phyloP scores from a whole-genome alignment of 179 eudicot species.

The Camellia oleifera region DNA sequence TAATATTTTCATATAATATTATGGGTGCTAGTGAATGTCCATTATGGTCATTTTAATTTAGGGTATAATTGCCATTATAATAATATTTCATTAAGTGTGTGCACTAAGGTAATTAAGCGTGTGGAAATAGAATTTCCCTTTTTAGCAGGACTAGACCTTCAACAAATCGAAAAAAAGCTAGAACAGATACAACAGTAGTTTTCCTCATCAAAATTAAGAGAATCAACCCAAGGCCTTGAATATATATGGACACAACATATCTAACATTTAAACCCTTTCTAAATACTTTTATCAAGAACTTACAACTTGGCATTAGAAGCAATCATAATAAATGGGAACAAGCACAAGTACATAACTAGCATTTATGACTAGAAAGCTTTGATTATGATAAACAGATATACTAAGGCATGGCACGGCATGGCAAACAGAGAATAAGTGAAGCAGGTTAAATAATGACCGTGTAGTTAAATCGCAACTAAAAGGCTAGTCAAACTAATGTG shows the following conservation, averaged over 20 bases:
- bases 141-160: neutral
- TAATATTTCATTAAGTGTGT: no score
- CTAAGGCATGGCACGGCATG: neutral
- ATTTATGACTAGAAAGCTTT: constrained; percentile 7
- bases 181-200: neutral
- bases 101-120: no score
- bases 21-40: no score
- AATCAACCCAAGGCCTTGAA: neutral
- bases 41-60: no score
- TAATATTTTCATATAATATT: no score
- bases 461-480: neutral
- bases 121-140: no score
- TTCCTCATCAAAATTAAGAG: neutral
- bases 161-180: neutral
- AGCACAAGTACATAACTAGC: neutral
- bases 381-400: neutral
- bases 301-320: neutral
- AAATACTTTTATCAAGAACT: neutral
- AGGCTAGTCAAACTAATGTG: neutral
- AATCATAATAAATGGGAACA: neutral
- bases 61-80: no score
- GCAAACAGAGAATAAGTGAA: neutral
- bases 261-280: neutral
- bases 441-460: neutral
- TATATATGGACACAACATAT: neutral